Base-by-base conservation (phyloP, 441 rosid species). In the Erysimum cheiri region DNA sequence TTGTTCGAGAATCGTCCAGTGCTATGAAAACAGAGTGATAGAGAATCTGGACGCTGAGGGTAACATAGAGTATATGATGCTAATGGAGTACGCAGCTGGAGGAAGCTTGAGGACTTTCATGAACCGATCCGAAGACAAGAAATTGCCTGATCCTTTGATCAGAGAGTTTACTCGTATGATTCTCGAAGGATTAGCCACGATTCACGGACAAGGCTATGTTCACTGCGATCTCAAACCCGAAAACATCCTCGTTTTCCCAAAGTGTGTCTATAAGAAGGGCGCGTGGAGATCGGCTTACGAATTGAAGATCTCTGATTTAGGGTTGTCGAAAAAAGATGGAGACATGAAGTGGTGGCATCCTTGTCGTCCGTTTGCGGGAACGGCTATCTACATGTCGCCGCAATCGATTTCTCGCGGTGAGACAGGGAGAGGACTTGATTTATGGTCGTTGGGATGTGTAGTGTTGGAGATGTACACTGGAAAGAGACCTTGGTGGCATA, bases 381-480 rank as follows among this genome's bases (percentile, higher is more conserved):
- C 71, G 0, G 15, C 59, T 2, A 32, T 56, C 31, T 64, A 66
- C 6, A 73, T 64, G 71, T 73, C 77, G 0, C 67, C 71, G 3
- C 46, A 65, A 48, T 65, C 66, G 10, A 3, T 72, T 22, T 39
- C 49, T 1, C 22, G 8, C 2, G 71, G 67, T 1, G 32, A 47
- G 19, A 65, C 41, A 10, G 22, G 59, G 37, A 57, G 31, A 39
- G 71, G 13, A 2, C 52, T 72, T 13, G 77, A 72, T 31, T 1
- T 72, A 8, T 72, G 71, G 76, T 72, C 76, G 0, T 37, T 72
- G 14, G 76, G 76, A 8, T 72, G 76, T 46, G 47, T 56, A 0
- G 66, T 72, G n/a, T 29, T 72, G 31, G 59, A 72, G 71, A 72
- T 72, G 77, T 64, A 33, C 31, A 72, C 76, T 5, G 59, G 76